Evolutionary conservation across 306 rosid species (phyloP).

Genomic region (Pyrus bretschneideri): DNA sequence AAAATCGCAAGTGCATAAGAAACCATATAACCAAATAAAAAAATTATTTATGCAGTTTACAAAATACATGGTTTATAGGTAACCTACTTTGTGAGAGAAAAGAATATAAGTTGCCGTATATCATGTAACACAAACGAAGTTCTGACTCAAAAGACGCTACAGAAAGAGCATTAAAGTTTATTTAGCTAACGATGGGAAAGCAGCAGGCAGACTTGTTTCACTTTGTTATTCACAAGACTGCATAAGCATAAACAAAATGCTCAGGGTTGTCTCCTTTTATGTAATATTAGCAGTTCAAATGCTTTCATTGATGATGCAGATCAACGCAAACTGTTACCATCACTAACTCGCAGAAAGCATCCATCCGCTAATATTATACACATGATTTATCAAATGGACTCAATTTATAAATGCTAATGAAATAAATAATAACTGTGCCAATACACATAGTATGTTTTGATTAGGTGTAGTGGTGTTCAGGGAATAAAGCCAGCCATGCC

Average conservation of each 20-base stretch:
- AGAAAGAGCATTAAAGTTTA: background rate
- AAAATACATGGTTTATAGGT: background rate
- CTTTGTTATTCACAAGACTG: background rate
- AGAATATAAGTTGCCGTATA: background rate
- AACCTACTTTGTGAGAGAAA: background rate
- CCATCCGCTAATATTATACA: background rate
- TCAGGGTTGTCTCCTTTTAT: background rate
- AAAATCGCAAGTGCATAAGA: constrained; percentile 44
- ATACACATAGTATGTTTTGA: background rate
- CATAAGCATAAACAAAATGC: background rate
- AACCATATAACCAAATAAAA: constrained; percentile 29
- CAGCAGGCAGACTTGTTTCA: background rate
- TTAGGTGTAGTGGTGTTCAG: background rate
- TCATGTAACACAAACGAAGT: background rate
- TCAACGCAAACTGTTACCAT: background rate
- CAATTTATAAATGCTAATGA: background rate
- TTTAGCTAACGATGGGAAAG: background rate
- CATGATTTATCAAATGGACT: background rate
- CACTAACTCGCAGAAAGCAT: background rate
- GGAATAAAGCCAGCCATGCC: background rate
- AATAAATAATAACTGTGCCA: background rate
- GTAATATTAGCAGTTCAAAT: background rate
- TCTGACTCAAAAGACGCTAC: background rate
- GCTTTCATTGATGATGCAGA: background rate
- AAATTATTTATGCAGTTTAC: background rate